Conservation (phyloP, 1,139 yeast genomes). For the Wickerhamomyces sp. region DNA sequence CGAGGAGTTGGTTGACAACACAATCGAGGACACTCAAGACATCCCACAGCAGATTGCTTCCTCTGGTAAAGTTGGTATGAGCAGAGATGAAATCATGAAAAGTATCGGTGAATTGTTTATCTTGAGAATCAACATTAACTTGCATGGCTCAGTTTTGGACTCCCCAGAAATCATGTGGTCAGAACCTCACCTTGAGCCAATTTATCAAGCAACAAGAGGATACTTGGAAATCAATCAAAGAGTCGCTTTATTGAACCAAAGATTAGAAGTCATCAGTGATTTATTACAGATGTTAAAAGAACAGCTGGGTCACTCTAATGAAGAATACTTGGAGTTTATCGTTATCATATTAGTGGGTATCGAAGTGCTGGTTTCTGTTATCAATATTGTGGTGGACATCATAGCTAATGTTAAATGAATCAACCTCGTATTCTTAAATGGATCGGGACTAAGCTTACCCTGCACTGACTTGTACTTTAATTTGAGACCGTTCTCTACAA, state of each 20-base stretch:
- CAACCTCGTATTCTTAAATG: neutral
- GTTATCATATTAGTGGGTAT: slow-evolving; percentile 92
- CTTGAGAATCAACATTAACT: slow-evolving; percentile 79
- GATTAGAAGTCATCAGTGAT: slow-evolving; percentile 90
- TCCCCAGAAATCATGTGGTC: slow-evolving; percentile 99
- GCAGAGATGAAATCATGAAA: slow-evolving; percentile 90
- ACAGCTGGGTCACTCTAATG: slow-evolving; percentile 87
- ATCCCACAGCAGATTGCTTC: slow-evolving; percentile 94
- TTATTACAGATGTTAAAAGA: slow-evolving; percentile 93
- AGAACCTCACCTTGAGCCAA: slow-evolving; percentile 95
- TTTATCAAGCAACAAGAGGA: slow-evolving; percentile 93
- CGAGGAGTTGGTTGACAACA: slow-evolving; percentile 92
- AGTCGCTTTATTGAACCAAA: slow-evolving; percentile 80
- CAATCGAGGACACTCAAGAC: slow-evolving; percentile 94
- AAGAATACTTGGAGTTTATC: slow-evolving; percentile 87
- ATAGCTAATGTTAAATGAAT: slow-evolving; percentile 25
- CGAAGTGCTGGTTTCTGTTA: slow-evolving; percentile 81
- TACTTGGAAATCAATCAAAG: slow-evolving; percentile 91
- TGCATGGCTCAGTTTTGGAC: slow-evolving; percentile 93
- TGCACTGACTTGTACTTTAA: no score
- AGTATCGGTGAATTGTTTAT: slow-evolving; percentile 94
- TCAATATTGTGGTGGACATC: slow-evolving; percentile 52
- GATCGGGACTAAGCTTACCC: no score
- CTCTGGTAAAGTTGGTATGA: slow-evolving; percentile 93
- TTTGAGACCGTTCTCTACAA: no score